A percentile compares a stretch with the other conserved stretches of the same genome.
phyloP scores from a whole-genome alignment of 108 stramenopile species.

The Craspedostauros australis region DNA sequence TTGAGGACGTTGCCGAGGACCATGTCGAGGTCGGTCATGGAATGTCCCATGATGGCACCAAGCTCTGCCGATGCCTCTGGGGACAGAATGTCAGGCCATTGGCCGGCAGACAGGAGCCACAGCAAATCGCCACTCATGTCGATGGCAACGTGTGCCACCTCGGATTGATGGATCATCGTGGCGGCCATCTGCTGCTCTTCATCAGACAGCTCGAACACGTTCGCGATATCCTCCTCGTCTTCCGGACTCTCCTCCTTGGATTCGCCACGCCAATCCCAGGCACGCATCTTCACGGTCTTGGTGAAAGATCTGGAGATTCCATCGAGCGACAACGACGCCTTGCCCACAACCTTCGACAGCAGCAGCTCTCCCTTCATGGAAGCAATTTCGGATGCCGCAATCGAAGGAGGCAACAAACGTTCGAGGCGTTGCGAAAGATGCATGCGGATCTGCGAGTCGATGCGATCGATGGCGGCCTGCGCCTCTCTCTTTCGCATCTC shows the following conservation, averaged over 20 bases:
- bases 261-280: conserved; percentile 44
- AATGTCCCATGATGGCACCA: conserved; percentile 60
- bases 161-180: conserved; percentile 63
- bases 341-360: conserved; percentile 65
- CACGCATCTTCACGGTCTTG: conserved; percentile 32
- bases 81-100: conserved; percentile 77
- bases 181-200: conserved; percentile 61
- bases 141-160: conserved; percentile 56
- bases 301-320: conserved; percentile 54
- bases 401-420: conserved; percentile 45
- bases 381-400: conserved; percentile 58
- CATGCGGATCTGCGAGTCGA: conserved; percentile 50
- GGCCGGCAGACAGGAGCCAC: conserved; percentile 69
- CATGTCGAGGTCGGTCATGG: conserved; percentile 54
- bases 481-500: conserved; percentile 66
- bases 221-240: conserved; percentile 8
- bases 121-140: conserved; percentile 54
- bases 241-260: conserved; percentile 34
- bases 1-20: conserved; percentile 61
- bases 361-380: conserved; percentile 77
- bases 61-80: conserved; percentile 62
- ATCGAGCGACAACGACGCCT: conserved; percentile 55
- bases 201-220: conserved; percentile 31
- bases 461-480: conserved; percentile 56
- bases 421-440: conserved; percentile 62